A percentile compares a stretch with the other conserved stretches of the same genome.
Evolutionary conservation across 805 yeast species (phyloP).

Genomic region (Kodamaea kakaduensis): DNA sequence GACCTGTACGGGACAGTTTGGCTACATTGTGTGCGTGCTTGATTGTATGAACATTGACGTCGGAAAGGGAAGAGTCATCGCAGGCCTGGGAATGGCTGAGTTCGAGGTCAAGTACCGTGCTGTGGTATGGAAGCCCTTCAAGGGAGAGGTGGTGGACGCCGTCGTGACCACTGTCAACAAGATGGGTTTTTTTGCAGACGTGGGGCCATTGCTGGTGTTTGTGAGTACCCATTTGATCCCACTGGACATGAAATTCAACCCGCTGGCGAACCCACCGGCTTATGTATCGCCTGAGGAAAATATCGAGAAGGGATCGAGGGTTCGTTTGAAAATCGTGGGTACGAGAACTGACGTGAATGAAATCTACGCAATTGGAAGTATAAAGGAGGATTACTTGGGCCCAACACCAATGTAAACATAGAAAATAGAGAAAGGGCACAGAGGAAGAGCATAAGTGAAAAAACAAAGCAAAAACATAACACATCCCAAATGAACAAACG

Average conservation of each 20-base stretch:
- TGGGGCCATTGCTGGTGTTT: slow-evolving; percentile 93
- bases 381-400: slow-evolving; percentile 96
- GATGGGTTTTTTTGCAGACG: slow-evolving; percentile 97
- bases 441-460: too few relatives aligned
- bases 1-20: slow-evolving; percentile 97
- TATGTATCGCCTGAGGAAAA: slow-evolving; percentile 93
- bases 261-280: slow-evolving; percentile 97
- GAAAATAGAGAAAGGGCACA: too few relatives aligned
- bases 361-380: slow-evolving; percentile 95
- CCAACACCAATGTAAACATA: slow-evolving; percentile 48
- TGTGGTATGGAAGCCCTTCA: slow-evolving; percentile 96
- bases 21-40: slow-evolving; percentile 92
- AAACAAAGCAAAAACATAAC: too few relatives aligned
- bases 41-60: slow-evolving; percentile 94
- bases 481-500: too few relatives aligned
- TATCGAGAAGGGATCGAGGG: slow-evolving; percentile 89
- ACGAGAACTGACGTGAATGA: slow-evolving; percentile 96
- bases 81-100: slow-evolving; percentile 91
- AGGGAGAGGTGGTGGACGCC: slow-evolving; percentile 98
- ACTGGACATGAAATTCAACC: slow-evolving; percentile 86
- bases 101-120: slow-evolving; percentile 95
- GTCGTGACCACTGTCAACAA: slow-evolving; percentile 89
- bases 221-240: slow-evolving; percentile 95
- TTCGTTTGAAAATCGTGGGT: slow-evolving; percentile 93
- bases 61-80: slow-evolving; percentile 88